Evolutionary conservation across 163 green algal genomes (phyloP).

Genomic region (Picocystis sp.): DNA sequence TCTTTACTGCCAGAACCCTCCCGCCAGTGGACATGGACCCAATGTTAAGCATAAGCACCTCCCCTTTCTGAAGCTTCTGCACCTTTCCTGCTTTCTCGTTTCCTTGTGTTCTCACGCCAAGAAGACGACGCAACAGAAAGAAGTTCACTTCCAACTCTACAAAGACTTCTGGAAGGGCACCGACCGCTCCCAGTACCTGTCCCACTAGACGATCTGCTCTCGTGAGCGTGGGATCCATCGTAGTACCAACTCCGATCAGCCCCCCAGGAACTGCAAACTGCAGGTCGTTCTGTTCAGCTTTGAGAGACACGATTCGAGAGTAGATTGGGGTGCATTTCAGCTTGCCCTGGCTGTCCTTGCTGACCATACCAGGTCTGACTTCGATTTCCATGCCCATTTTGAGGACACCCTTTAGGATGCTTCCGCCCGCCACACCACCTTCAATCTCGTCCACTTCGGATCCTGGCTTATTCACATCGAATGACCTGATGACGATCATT

Average conservation of each 20-base stretch:
- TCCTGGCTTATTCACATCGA: constrained; percentile 98
- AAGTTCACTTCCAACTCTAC: constrained; percentile 99
- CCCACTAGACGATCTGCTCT: constrained; percentile 87
- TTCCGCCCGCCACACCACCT: constrained; percentile 89
- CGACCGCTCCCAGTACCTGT: constrained; percentile 86
- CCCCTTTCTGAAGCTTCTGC: constrained; percentile 87
- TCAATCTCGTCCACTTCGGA: constrained; percentile 95
- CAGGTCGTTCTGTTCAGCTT: constrained; percentile 87
- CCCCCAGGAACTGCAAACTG: constrained; percentile 93
- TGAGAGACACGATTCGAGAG: constrained; percentile 85
- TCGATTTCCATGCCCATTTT: constrained; percentile 88
- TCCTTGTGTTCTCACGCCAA: constrained; percentile 80
- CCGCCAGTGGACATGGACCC: constrained; percentile 98
- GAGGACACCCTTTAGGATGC: constrained; percentile 82
- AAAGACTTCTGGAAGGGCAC: constrained; percentile 85
- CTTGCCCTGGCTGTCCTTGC: constrained; percentile 77
- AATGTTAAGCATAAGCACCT: constrained; percentile 99
- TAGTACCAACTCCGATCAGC: constrained; percentile 96
- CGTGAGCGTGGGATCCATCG: constrained; percentile 91
- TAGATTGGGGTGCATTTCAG: constrained; percentile 89
- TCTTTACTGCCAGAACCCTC: constrained; percentile 86
- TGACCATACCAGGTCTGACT: constrained; percentile 90
- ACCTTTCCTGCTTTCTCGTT: constrained; percentile 95
- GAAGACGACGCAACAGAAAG: constrained; percentile 88
- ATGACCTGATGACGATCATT: constrained; percentile 99